phyloP scores from a whole-genome alignment of 2,329 filamentous ascomycete genomes.

The Aspergillus pseudotamarii region DNA sequence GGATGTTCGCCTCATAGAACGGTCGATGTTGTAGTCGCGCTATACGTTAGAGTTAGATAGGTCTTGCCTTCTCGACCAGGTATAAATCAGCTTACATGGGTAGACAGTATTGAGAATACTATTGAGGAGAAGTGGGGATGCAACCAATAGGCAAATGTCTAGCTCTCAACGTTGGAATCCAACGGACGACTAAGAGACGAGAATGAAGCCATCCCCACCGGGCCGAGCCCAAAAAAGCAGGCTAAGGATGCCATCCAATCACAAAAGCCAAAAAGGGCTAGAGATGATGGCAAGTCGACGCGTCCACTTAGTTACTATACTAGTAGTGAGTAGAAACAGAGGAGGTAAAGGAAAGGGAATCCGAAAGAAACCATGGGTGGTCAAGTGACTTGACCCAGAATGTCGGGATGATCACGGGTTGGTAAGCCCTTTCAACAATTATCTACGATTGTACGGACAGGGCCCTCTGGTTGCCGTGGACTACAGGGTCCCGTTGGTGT shows the following conservation, averaged over 20 bases:
- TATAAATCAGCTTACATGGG: not conserved
- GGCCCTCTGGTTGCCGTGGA: not conserved
- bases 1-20: not conserved
- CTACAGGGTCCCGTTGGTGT: not conserved
- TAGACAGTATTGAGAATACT: not conserved
- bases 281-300: not conserved
- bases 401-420: not conserved
- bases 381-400: conserved; percentile 2
- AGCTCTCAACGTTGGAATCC: too few species aligned
- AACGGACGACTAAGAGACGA: not conserved
- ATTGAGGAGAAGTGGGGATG: not conserved
- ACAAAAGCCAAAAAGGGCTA: not conserved
- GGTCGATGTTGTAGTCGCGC: not conserved
- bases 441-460: not conserved
- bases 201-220: not conserved
- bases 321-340: not conserved
- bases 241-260: not conserved
- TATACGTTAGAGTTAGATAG: not conserved
- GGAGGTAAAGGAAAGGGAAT: not conserved
- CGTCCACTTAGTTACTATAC: not conserved
- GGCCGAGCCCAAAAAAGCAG: not conserved
- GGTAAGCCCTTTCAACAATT: not conserved
- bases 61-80: not conserved
- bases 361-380: not conserved
- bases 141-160: not conserved